These are phyloP conservation scores for Corymbia maculata DNA, from an alignment of 345 rosid species.

Conservation along the genomic window DNA sequence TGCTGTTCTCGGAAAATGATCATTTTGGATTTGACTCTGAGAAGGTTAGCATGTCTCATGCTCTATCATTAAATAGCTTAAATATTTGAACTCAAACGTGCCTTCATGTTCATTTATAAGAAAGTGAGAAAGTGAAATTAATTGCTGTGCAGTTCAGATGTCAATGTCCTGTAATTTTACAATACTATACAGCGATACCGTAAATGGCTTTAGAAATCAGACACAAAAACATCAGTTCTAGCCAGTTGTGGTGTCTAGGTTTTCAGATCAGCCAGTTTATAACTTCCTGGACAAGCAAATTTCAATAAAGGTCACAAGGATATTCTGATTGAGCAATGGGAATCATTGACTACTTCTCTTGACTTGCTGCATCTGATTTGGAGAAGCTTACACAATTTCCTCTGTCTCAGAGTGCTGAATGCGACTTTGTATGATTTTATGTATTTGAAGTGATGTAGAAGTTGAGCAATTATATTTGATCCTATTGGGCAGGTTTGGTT, in stretches of 20 bases:
- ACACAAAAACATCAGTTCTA: not conserved
- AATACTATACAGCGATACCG: not conserved
- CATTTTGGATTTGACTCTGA: slow-evolving; percentile 57
- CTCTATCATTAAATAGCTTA: not conserved
- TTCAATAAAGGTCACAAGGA: not conserved
- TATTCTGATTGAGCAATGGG: not conserved
- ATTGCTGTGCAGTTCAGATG: not conserved
- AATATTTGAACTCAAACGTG: not conserved
- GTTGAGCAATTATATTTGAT: not conserved
- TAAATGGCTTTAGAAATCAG: not conserved
- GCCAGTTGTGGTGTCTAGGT: not conserved
- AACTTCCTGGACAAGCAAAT: not conserved
- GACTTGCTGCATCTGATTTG: not conserved
- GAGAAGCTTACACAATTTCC: not conserved
- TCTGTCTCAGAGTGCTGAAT: not conserved
- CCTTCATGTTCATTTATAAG: not conserved
- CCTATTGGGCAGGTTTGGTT: slow-evolving; percentile 54
- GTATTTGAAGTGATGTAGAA: not conserved
- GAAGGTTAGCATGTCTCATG: slow-evolving; percentile 38
- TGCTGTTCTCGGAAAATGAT: slow-evolving; percentile 40
- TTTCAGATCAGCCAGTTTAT: not conserved
- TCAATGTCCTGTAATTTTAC: not conserved
- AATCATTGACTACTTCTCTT: not conserved
- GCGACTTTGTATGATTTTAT: not conserved
- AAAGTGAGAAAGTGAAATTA: not conserved